phyloP scores from a whole-genome alignment of 129 eudicot species.

The Ambrosia trifida region DNA sequence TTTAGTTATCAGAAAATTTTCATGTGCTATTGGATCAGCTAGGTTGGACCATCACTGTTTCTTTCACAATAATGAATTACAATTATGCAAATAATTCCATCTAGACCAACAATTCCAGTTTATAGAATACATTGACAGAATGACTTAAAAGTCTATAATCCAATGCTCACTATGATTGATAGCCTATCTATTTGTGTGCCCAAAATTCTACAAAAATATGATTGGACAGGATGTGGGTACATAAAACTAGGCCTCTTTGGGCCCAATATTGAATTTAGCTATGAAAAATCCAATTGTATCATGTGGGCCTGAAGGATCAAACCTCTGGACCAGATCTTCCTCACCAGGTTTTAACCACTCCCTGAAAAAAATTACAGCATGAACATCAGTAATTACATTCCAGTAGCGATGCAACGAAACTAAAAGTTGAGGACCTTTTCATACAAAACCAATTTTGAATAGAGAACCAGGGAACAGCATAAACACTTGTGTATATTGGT shows the following conservation, averaged over 20 bases:
- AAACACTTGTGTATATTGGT: too few species aligned
- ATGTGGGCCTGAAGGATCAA: slow-evolving; percentile 84
- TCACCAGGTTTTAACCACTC: slow-evolving; percentile 96
- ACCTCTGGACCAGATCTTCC: slow-evolving; percentile 91
- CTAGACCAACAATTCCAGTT: background rate
- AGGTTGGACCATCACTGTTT: background rate
- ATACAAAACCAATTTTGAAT: too few species aligned
- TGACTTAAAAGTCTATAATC: background rate
- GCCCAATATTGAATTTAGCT: slow-evolving; percentile 85
- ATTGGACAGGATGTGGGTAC: background rate
- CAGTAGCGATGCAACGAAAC: background rate
- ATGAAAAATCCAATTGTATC: slow-evolving; percentile 97
- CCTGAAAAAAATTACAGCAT: slow-evolving; percentile 35
- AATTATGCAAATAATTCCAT: slow-evolving; percentile 1
- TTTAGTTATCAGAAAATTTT: too few species aligned
- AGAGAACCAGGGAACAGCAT: too few species aligned
- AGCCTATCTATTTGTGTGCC: background rate
- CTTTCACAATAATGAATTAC: background rate
- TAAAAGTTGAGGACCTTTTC: background rate
- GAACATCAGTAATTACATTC: background rate
- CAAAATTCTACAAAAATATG: slow-evolving; percentile 3
- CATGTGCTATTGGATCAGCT: too few species aligned
- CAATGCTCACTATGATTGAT: background rate
- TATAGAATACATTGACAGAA: background rate
- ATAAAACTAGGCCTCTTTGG: slow-evolving; percentile 49